Base-by-base conservation (phyloP, 176 grass and related monocot genomes). In the Lolium multiflorum region DNA sequence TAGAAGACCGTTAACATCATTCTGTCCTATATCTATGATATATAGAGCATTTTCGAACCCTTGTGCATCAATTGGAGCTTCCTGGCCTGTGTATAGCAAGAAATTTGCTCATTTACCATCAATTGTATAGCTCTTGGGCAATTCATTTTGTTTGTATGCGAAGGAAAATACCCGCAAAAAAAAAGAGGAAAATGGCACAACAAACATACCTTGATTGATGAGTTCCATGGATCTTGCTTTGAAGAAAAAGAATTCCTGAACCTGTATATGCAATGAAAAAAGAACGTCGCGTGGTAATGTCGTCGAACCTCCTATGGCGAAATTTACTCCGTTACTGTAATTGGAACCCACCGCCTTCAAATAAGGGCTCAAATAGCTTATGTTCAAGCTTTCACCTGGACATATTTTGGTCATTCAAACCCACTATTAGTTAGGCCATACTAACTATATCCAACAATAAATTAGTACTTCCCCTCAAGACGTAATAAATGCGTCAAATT, bases 11-110 rank as follows among this genome's bases (percentile, higher is more conserved):
- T 79, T 87, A 20, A 97, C 58, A 93, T 95, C 95, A 24, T 94
- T 97, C 80, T 97, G 91, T 63, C 95, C 92, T 76, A 97, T 97
- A 70, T 97, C 95, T 74, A 97, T 91, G 52, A 75, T 89, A 81
- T 97, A 97, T 14, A 97, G 65, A 12, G 92, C 95, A 76, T 89
- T 91, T 44, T 68, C 75, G 65, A 97, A 97, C 37, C 83, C 89
- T 58, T 91, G 51, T 58, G 72, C 84, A 62, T 64, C 71, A 5
- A 88, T 35, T 76, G 88, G 87, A 77, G 77, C 94, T 41, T 58
- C 82, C n/a, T 57, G 35, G 22, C 90, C 94, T 97, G 82, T 16
- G 44, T 84, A 83, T 60, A 24, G 78, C 41, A 85, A 74, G 2
- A 81, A 24, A 17, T 12, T 47, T 82, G 39, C 35, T 71, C 70